Base-by-base conservation (phyloP, 2,329 filamentous ascomycete genomes). In the Stemphylium lycopersici region DNA sequence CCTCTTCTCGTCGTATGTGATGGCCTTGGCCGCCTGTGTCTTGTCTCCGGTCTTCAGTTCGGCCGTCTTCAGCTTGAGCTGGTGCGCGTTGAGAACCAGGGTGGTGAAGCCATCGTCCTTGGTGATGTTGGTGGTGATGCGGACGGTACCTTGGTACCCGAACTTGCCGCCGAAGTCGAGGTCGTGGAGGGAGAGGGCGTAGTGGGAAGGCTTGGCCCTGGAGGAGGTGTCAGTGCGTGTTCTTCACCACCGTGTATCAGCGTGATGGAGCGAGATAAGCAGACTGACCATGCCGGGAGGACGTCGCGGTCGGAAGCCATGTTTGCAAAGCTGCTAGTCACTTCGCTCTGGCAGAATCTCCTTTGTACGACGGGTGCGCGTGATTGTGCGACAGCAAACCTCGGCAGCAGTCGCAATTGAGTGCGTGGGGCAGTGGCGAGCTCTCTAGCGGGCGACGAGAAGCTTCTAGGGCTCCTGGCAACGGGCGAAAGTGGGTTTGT, bases 81-180 rank as follows among this genome's bases (percentile, higher is more conserved):
- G 87, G 69, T 95, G 86, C 38, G 90, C 83, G 77, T 99, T 99
- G 75, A 98, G 80, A 37, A 90, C 85, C 58, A 99, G 87, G 64
- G 91, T 84, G 68, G 85, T 90, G 62, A 89, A 89, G 42, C 65
- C 64, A 52, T 67, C 67, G 31, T 87, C 79, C 72, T 88, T 86
- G 63, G 83, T 82, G 74, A 98, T 83, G 55, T 89, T 85, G 55
- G 88, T 83, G 63, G 89, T 84, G 74, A 99, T 96, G 62, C 86
- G 89, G 60, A 97, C 90, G 16, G 83, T 87, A 62, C 95, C 95
- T 78, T 93, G 86, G 80, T 93, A 99, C 56, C 84, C 86, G 87
- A 93, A 96, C 55, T 79, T 79, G 50, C 84, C 84, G 60, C 84
- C 83, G 48, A 87, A 78, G 65, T 96, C 88, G 61, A 99, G 80